Conservation (phyloP, 2,329 filamentous ascomycete genomes). For the Karstenula rhodostoma region DNA sequence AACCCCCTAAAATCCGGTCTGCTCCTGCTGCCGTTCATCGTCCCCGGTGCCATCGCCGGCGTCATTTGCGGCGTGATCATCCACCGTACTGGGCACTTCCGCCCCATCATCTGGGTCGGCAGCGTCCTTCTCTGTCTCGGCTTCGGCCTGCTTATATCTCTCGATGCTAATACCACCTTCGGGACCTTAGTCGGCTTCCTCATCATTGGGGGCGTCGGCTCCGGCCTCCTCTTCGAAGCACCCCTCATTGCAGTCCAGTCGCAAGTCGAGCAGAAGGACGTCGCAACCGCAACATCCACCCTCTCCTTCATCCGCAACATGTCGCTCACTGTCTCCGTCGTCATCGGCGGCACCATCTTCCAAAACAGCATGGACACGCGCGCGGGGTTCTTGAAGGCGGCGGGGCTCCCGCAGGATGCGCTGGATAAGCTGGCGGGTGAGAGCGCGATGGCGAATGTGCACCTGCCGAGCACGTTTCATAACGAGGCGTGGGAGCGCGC, state of each 20-base stretch:
- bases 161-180: constrained; percentile 38
- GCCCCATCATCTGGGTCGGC: constrained; percentile 48
- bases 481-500: constrained; percentile 53
- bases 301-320: constrained; percentile 58
- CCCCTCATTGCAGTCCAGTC: constrained; percentile 66
- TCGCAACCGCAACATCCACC: constrained; percentile 61
- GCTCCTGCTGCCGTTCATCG: constrained; percentile 68
- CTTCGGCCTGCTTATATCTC: constrained; percentile 45
- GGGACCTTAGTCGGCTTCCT: constrained; percentile 57
- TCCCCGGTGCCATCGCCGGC: constrained; percentile 54
- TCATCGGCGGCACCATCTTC: constrained; percentile 61
- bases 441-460: constrained; percentile 67
- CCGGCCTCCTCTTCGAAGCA: constrained; percentile 62
- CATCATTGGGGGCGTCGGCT: constrained; percentile 60
- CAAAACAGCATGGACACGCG: constrained; percentile 68
- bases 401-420: constrained; percentile 59
- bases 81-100: constrained; percentile 55
- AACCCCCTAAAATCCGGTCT: constrained; percentile 68
- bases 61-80: constrained; percentile 58
- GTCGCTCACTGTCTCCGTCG: constrained; percentile 57
- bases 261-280: constrained; percentile 59
- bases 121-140: constrained; percentile 43
- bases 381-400: constrained; percentile 53
- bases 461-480: constrained; percentile 61
- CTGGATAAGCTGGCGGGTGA: constrained; percentile 63